Evolutionary conservation across 495 filamentous ascomycete species (phyloP).

Genomic region (Lepraria neglecta): DNA sequence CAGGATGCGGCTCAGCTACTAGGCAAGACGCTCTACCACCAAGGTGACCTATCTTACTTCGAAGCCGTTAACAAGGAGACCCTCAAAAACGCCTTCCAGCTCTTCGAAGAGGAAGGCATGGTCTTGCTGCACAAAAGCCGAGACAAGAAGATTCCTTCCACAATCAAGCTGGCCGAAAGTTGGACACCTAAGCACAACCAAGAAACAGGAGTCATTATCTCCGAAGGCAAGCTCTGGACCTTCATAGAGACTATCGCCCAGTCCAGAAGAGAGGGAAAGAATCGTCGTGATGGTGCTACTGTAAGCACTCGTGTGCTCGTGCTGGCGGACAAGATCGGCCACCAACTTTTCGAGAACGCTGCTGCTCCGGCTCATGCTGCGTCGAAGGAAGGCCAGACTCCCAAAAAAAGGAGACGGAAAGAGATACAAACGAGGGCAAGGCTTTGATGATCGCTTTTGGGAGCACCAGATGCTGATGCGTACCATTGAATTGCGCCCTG

Average conservation of each 20-base stretch:
- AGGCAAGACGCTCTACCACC: conserved; percentile 94
- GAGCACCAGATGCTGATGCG: not conserved
- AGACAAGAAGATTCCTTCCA: conserved; percentile 49
- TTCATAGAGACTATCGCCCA: conserved; percentile 83
- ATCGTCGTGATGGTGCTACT: conserved; percentile 82
- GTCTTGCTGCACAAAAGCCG: conserved; percentile 62
- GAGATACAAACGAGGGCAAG: conserved; percentile 20
- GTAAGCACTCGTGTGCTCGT: conserved; percentile 75
- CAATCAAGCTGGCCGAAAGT: conserved; percentile 61
- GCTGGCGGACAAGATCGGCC: conserved; percentile 59
- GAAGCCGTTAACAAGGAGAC: conserved; percentile 98
- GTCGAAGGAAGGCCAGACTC: not conserved
- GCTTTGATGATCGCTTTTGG: conserved; percentile 10
- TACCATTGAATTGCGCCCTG: no score
- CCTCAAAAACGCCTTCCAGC: conserved; percentile 82
- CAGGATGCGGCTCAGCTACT: conserved; percentile 81
- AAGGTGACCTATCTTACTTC: conserved; percentile 93
- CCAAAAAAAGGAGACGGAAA: conserved; percentile 22
- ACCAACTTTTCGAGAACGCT: conserved; percentile 39
- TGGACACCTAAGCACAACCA: conserved; percentile 69
- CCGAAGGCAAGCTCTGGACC: conserved; percentile 74
- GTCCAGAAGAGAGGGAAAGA: conserved; percentile 85
- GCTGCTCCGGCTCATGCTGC: not conserved
- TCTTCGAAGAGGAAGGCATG: conserved; percentile 88
- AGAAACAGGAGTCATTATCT: conserved; percentile 52